Evolutionary conservation across 2,329 filamentous ascomycete species (phyloP), one percentile per base, ranked within the genome.

Genomic region (Cordyceps farinosa): DNA sequence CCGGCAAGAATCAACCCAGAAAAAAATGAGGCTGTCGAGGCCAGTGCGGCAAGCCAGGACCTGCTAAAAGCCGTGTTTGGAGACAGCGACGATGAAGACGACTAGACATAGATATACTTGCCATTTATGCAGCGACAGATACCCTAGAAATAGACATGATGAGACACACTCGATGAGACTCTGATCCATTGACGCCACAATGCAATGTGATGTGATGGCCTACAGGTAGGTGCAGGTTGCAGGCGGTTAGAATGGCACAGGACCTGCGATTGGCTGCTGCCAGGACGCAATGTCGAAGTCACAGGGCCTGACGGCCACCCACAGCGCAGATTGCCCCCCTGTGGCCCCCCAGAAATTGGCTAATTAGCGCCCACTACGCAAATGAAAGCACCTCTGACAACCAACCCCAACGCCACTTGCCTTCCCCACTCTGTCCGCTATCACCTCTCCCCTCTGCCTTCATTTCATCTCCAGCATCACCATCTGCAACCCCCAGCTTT

Each of bases 1-100:
- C 30, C 42, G 50, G 68, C 73, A 9, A 74, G 78, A 40, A 82
- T 95, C 30, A 85, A 96, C 72, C 83, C 87, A 0, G 90, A 91
- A 66, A 84, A 81, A 67, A 97, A 97, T 48, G 73, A 77, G 47
- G 75, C 75, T 10, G 70, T 96, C 10, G 90, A 96, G 71, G 88
- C 84, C 0, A 81, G 87, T 69, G 83, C 86, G 61, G 90, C 92
- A 1, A 87, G 89, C 17, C 91, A 93, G 55, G 90, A 90, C 50
- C 88, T 97, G 0, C 92, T 97, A 70, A 91, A 86, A 68, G 91
- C 92, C n/a, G 92, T 98, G 36, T 98, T 98, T 82, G 94, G 93
- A 6, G 91, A 92, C 73, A 90, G 90, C 70, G 89, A 90, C 67
- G 90, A 91, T 69, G 89, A 91, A 62, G 73, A 65, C 8, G 27